Conservation (phyloP, 192 early-diverging fungal species). For the Backusella tarrabulga region DNA sequence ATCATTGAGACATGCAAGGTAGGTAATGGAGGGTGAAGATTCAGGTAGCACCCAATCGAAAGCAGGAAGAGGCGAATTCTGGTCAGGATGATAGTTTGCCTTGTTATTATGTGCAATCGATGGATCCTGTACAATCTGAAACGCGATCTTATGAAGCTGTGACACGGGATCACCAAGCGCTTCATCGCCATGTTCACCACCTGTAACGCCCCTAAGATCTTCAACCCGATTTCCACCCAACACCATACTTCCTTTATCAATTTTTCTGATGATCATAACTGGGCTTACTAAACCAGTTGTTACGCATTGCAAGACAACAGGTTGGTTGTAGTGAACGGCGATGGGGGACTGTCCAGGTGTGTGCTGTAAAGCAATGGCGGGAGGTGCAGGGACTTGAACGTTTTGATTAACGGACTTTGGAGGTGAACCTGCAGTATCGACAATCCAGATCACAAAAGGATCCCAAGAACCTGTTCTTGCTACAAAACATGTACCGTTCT, state of each 20-base stretch:
- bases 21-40: constrained; percentile 44
- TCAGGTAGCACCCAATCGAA: constrained; percentile 34
- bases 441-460: constrained; percentile 84
- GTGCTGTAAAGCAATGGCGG: constrained; percentile 56
- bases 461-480: constrained; percentile 79
- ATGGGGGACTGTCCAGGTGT: constrained; percentile 54
- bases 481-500: constrained; percentile 66
- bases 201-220: constrained; percentile 12
- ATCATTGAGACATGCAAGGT: constrained; percentile 74
- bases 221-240: constrained; percentile 58
- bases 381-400: constrained; percentile 21
- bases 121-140: constrained; percentile 68
- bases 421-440: constrained; percentile 54
- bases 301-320: constrained; percentile 82
- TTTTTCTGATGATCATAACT: constrained; percentile 82
- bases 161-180: constrained; percentile 83
- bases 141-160: constrained; percentile 91
- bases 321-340: constrained; percentile 84
- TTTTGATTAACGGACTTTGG: constrained; percentile 13
- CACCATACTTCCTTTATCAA: constrained; percentile 83
- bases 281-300: constrained; percentile 81
- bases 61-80: not conserved
- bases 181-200: constrained; percentile 48
- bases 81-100: not conserved
- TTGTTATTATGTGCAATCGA: constrained; percentile 10